Percentiles rank a stretch among this genome's conserved stretches.
phyloP scores from a whole-genome alignment of 1,139 yeast species.

The Protomyces macrosporus region DNA sequence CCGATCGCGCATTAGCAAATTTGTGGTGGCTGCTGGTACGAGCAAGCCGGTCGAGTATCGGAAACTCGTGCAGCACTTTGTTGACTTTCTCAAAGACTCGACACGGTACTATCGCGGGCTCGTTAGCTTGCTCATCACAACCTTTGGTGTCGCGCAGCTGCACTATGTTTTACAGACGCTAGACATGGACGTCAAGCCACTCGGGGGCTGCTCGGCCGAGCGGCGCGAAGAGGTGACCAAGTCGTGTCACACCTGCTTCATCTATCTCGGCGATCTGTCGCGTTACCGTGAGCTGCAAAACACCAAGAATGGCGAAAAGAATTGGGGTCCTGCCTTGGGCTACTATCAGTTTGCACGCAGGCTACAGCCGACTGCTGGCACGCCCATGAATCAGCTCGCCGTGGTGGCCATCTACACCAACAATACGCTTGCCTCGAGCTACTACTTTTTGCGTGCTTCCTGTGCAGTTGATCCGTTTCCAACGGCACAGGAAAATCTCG shows the following conservation, averaged over 20 bases:
- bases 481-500: conserved; percentile 30
- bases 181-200: neutral
- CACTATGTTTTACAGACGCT: conserved; percentile 26
- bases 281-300: conserved; percentile 32
- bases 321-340: conserved; percentile 32
- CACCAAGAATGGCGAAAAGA: conserved; percentile 25
- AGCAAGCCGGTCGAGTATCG: conserved; percentile 29
- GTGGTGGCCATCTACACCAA: conserved; percentile 30
- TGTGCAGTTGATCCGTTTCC: conserved; percentile 31
- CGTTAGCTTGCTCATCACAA: conserved; percentile 26
- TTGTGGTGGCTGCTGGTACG: conserved; percentile 13
- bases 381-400: conserved; percentile 33
- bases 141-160: conserved; percentile 28
- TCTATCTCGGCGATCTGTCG: conserved; percentile 33
- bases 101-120: conserved; percentile 28
- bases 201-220: neutral
- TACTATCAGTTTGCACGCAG: conserved; percentile 32
- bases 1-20: conserved; percentile 28
- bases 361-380: conserved; percentile 30
- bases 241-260: conserved; percentile 30
- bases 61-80: conserved; percentile 28
- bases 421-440: conserved; percentile 30
- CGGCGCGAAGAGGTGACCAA: conserved; percentile 19
- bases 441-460: conserved; percentile 32
- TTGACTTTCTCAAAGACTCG: conserved; percentile 29